phyloP scores from a whole-genome alignment of 805 yeast species.

The Barnettozyma pratensis region DNA sequence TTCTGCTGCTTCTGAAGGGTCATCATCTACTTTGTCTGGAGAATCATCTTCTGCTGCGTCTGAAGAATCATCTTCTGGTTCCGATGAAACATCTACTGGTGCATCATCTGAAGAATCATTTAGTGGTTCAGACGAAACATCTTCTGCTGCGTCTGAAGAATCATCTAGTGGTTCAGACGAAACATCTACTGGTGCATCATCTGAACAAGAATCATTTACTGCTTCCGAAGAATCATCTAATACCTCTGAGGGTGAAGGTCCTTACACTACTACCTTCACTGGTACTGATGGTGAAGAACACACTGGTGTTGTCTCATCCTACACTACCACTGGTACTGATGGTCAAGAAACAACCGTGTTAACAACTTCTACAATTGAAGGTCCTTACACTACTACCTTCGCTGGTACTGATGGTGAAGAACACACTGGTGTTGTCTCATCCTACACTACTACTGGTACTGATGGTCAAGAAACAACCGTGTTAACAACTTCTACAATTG shows the following conservation, averaged over 20 bases:
- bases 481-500: no score
- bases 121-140: not conserved
- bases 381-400: no score
- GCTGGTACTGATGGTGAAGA: no score
- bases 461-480: no score
- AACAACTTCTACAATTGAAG: no score
- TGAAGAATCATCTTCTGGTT: not conserved
- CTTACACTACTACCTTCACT: constrained; percentile 3
- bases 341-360: no score
- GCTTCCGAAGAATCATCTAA: not conserved
- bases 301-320: not conserved
- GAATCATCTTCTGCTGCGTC: not conserved
- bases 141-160: not conserved
- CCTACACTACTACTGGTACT: no score
- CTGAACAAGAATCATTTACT: not conserved
- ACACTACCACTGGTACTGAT: not conserved
- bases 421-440: no score
- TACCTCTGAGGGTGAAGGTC: constrained; percentile 2
- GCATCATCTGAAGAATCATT: not conserved
- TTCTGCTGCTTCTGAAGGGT: not conserved
- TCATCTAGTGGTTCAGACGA: not conserved
- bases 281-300: not conserved
- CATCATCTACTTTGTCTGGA: constrained; percentile 1
- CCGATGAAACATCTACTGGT: not conserved
- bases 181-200: not conserved